Evolutionary conservation across 1,139 yeast genomes (phyloP).

Genomic region (Candida freyschussii): DNA sequence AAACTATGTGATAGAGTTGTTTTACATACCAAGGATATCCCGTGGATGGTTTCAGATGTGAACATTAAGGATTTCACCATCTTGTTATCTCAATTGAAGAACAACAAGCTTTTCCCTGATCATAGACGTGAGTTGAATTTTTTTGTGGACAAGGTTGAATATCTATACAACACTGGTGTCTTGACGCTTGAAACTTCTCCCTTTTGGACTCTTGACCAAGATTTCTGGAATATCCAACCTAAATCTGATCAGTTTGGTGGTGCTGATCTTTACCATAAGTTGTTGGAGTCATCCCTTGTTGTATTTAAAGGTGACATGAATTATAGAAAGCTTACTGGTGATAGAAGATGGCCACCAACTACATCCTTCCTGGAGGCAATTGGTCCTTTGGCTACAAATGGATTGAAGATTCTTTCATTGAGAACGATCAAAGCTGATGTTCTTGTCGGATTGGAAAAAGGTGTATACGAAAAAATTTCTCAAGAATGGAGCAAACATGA

Average conservation of each 20-base stretch:
- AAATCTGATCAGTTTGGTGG: slow-evolving; percentile 52
- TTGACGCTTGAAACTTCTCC: slow-evolving; percentile 57
- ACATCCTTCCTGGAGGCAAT: slow-evolving; percentile 71
- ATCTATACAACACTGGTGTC: slow-evolving; percentile 45
- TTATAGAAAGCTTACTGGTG: slow-evolving; percentile 90
- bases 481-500: slow-evolving; percentile 43
- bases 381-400: slow-evolving; percentile 55
- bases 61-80: slow-evolving; percentile 72
- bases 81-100: slow-evolving; percentile 54
- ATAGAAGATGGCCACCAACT: slow-evolving; percentile 79
- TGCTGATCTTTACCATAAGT: slow-evolving; percentile 44
- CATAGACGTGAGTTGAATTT: slow-evolving; percentile 31
- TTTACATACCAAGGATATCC: slow-evolving; percentile 84
- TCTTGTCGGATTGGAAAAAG: slow-evolving; percentile 76
- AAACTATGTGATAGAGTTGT: slow-evolving; percentile 57
- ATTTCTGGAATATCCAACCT: slow-evolving; percentile 66
- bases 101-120: slow-evolving; percentile 47
- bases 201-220: slow-evolving; percentile 81
- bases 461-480: slow-evolving; percentile 64
- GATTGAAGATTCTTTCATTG: slow-evolving; percentile 63
- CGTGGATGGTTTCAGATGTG: slow-evolving; percentile 98
- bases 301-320: slow-evolving; percentile 94
- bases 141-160: slow-evolving; percentile 46
- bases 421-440: slow-evolving; percentile 98
- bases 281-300: slow-evolving; percentile 49